Evolutionary conservation across 2,329 filamentous ascomycete genomes (phyloP), one percentile per base, ranked within the genome.

Genomic region (Cladosporium sp.): DNA sequence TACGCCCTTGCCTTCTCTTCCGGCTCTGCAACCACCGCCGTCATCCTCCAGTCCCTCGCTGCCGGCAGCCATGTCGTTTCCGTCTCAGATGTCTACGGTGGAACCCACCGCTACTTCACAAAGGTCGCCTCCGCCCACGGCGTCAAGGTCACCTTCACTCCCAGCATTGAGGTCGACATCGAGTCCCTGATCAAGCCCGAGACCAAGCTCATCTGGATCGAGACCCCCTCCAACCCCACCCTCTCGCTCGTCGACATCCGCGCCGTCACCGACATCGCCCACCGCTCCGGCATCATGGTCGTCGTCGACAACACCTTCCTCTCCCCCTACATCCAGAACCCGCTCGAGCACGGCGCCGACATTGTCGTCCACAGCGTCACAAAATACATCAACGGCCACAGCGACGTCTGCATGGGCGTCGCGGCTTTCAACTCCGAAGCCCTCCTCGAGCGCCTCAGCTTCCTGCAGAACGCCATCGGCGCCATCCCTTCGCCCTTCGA

Each of bases 221-320:
- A 99, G 78, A 88, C 85, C 9, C 94, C 94, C 22, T 94, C 89
- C 67, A 99, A 99, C 78, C 94, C 94, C 0, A 99, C 94, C 6
- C 81, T 99, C 58, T 86, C 89, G 25, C 83, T 99, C 48, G 93
- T 97, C 63, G 93, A 99, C 75, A 96, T 99, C 71, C 82, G 89
- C 66, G 87, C 90, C 54, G 89, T 99, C 39, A 88, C 89, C 25
- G 85, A 84, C 25, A 82, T 88, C 56, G 94, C 94, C 17, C 94
- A 97, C 74, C 80, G 87, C 67, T 89, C 90, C 70, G 93, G 92
- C 61, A 90, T 97, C 68, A 81, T 90, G 71, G 94, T 99, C 42
- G 94, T 99, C n/a, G 94, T 99, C 40, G 94, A 99, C 80, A 99
- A 99, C 80, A 99, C 94, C 19, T 99, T 99, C 80, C 81, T 97